Evolutionary conservation across 2,329 filamentous ascomycete species (phyloP), one percentile per base, ranked within the genome.

Genomic region (Macrophomina pseudophaseolina): DNA sequence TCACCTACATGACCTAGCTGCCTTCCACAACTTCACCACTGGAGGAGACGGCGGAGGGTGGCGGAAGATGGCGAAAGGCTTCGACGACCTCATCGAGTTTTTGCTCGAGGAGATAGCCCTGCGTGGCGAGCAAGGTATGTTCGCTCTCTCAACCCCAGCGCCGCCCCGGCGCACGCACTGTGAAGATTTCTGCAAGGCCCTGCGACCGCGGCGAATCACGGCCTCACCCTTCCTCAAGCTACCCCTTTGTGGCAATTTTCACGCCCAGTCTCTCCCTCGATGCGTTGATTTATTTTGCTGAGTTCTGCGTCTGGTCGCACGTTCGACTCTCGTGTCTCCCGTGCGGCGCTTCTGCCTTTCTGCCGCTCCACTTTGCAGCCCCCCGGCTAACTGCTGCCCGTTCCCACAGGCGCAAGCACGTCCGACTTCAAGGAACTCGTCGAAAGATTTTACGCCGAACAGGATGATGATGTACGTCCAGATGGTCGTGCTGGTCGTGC

Each of bases 21-120:
- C 14, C 14, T n/a, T 59, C 11, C 53, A 6, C 46, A 18, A 40
- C 49, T 64, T 64, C 60, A n/a, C 60, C 38, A 2, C 46, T 12
- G 23, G 28, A 52, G 49, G 38, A 33, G 60, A 64, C 46, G 60
- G 60, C 14, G 48, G 60, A 40, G 60, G 63, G 58, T 12, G 65
- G 65, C 38, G 56, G 46, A 66, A 52, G 23, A 66, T 66, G 69
- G 70, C 66, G 32, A 65, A 70, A 67, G 84, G 83, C 65, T 78
- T 87, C 68, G 86, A 87, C 73, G 81, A 84, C 59, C 76, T 90
- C 70, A 81, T 89, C 68, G 82, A 88, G 72, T 85, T 82, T 76
- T 73, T 89, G 66, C 78, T 89, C 56, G 82, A 84, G 68, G 84
- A 87, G 75, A 83, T 89, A 74, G 87, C 87, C 30, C 80, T 88